A percentile compares a stretch with the other conserved stretches of the same genome.
phyloP scores from a whole-genome alignment of 768 basidiomycete genomes.

The Pleurotus cornucopiae region DNA sequence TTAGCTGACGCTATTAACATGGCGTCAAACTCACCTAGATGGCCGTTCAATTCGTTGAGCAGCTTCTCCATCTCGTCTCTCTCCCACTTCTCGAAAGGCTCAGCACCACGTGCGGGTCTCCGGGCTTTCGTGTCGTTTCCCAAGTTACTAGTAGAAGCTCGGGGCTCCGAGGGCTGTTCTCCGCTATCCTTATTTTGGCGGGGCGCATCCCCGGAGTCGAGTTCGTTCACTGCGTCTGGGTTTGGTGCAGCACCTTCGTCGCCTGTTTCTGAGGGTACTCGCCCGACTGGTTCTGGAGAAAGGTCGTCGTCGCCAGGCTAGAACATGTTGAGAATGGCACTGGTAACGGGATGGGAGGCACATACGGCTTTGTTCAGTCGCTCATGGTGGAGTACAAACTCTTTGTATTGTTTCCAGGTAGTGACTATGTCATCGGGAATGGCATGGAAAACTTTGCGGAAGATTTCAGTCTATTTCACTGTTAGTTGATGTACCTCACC shows the following conservation, averaged over 20 bases:
- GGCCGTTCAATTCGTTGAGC: conserved; percentile 73
- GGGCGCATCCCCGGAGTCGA: conserved; percentile 19
- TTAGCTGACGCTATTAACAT: not conserved
- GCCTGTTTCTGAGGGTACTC: conserved; percentile 55
- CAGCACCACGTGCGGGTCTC: conserved; percentile 44
- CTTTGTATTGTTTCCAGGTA: conserved; percentile 94
- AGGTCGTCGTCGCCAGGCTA: conserved; percentile 25
- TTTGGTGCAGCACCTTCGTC: conserved; percentile 33
- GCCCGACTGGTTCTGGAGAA: conserved; percentile 42
- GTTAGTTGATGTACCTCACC: conserved; percentile 4
- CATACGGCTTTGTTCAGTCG: conserved; percentile 66
- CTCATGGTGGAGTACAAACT: conserved; percentile 75
- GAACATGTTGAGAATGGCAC: conserved; percentile 27
- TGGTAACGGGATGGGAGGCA: conserved; percentile 7
- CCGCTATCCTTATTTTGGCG: conserved; percentile 24
- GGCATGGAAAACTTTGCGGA: conserved; percentile 90
- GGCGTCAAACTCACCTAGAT: conserved; percentile 62
- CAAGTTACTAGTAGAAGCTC: conserved; percentile 14
- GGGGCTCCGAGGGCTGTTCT: conserved; percentile 24
- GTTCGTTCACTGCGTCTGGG: conserved; percentile 21
- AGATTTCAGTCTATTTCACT: conserved; percentile 79
- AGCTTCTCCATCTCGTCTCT: conserved; percentile 86
- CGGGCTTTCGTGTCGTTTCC: conserved; percentile 27
- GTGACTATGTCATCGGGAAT: conserved; percentile 89
- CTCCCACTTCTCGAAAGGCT: conserved; percentile 81